Conservation (phyloP, 2,329 filamentous ascomycete species). For the Aspergillus sp. region DNA sequence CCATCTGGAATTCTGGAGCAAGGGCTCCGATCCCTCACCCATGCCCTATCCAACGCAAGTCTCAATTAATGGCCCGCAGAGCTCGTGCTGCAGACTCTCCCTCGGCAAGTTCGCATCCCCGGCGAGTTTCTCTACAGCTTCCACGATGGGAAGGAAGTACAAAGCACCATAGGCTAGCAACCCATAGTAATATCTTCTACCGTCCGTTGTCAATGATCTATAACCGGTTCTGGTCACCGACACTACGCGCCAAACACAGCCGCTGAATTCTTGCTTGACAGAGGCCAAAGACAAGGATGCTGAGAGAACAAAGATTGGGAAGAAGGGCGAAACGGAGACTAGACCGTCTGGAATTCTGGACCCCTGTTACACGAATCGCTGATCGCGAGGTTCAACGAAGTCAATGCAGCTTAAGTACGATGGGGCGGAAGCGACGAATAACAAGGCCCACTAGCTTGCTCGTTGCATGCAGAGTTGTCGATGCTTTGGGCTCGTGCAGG, state of each 20-base stretch:
- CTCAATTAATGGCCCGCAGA: neutral
- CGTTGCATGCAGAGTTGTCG: conserved; percentile 6
- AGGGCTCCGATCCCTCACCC: neutral
- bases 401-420: conserved; percentile 1
- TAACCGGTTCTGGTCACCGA: conserved; percentile 6
- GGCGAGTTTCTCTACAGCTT: conserved; percentile 1
- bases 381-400: conserved; percentile 7
- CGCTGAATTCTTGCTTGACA: neutral
- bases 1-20: neutral
- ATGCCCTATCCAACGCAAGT: too few species aligned
- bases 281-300: neutral
- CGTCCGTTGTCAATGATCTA: neutral
- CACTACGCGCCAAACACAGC: neutral
- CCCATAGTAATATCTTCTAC: neutral
- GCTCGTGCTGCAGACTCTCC: neutral
- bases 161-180: neutral
- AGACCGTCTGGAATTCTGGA: conserved; percentile 9
- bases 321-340: neutral
- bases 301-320: neutral
- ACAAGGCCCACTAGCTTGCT: neutral
- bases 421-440: conserved; percentile 4
- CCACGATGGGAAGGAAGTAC: neutral
- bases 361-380: conserved; percentile 11
- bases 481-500: conserved; percentile 6
- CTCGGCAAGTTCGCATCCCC: neutral